A percentile compares a stretch with the other conserved stretches of the same genome.
phyloP scores from a whole-genome alignment of 441 rosid genomes.

The Gossypium davidsonii region DNA sequence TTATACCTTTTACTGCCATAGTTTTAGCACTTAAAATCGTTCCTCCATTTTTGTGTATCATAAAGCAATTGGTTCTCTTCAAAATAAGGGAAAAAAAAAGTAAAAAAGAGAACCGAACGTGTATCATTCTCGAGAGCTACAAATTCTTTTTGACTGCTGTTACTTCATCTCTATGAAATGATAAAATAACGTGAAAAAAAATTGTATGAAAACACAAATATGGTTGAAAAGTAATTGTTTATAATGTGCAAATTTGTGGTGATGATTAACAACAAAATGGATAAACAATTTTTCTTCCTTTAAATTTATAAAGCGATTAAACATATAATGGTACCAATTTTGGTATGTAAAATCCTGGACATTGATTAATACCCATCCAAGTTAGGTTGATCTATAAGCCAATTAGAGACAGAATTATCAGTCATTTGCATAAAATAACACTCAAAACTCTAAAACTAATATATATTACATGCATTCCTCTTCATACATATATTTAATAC shows the following conservation, averaged over 20 bases:
- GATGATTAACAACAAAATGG: background rate
- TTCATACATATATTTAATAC: no score
- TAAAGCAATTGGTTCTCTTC: conserved; percentile 11
- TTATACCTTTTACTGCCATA: background rate
- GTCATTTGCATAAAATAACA: no score
- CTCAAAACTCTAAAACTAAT: no score
- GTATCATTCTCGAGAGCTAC: background rate
- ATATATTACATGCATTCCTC: no score
- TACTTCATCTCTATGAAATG: background rate
- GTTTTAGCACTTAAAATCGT: conserved; percentile 6
- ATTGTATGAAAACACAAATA: background rate
- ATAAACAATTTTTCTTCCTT: background rate
- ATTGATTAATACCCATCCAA: no score
- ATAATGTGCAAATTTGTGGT: background rate
- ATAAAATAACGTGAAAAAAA: background rate
- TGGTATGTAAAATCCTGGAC: no score
- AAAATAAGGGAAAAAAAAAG: background rate
- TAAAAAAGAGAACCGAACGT: background rate
- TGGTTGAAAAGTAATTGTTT: background rate
- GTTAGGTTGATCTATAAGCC: no score
- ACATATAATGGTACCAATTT: background rate
- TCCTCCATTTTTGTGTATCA: conserved; percentile 26
- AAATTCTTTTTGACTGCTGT: background rate
- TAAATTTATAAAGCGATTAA: background rate
- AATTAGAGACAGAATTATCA: no score